Percentiles rank a stretch among this genome's conserved stretches.
Evolutionary conservation across 257 asterid species (phyloP).

Genomic region (Catharanthus roseus): DNA sequence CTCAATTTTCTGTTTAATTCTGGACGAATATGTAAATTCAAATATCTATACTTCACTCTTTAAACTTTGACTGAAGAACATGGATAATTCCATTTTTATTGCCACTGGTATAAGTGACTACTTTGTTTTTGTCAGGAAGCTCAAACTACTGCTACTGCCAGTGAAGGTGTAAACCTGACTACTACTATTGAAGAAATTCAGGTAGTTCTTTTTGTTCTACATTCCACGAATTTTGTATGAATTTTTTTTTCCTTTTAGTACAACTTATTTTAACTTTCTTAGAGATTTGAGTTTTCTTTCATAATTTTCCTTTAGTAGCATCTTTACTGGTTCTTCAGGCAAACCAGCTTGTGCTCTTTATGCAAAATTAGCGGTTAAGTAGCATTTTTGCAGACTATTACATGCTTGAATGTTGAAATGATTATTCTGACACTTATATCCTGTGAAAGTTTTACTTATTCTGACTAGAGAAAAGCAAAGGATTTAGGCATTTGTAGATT

Average conservation of each 20-base stretch:
- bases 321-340: neutral
- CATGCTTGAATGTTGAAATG: neutral
- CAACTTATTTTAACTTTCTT: neutral
- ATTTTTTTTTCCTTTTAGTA: neutral
- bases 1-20: neutral
- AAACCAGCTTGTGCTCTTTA: neutral
- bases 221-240: neutral
- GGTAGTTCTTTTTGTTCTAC: constrained; percentile 23
- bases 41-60: too few relatives aligned
- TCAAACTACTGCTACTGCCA: constrained; percentile 24
- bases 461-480: neutral
- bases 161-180: constrained; percentile 29
- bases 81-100: neutral
- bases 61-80: too few relatives aligned
- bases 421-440: neutral
- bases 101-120: neutral
- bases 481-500: neutral
- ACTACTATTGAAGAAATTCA: constrained; percentile 41
- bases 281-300: neutral
- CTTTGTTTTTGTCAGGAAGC: constrained; percentile 28
- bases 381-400: neutral
- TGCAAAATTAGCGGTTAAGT: neutral
- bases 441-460: neutral
- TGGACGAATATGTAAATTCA: neutral
- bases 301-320: neutral